Base-by-base conservation (phyloP, 257 asterid genomes). In the Anisodus tanguticus region DNA sequence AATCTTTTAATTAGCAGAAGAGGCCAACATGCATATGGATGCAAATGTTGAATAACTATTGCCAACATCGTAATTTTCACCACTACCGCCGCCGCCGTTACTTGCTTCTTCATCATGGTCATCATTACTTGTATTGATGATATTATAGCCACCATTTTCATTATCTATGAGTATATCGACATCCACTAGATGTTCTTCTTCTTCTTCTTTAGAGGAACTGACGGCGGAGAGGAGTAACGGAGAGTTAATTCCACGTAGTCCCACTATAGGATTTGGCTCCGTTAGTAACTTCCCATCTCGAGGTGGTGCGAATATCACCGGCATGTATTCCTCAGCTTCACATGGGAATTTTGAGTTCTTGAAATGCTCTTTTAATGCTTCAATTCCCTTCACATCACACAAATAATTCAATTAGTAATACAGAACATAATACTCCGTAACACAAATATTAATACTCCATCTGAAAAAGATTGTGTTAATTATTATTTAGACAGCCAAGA, bases 291-390 rank as follows among this genome's bases (percentile, higher is more conserved):
- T 85, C 12, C 99, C 99, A 11, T 97, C 99, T 6, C 99, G 94
- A 15, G 98, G 93, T 3, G 99, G 99, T 0, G 91, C 47, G 90
- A 97, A 95, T 51, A 93, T 85, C 54, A 97, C 98, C 43, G 99
- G 99, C 97, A 93, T 93, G 91, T 91, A 92, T 86, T 92, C 98
- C 80, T 95, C 97, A 2, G 94, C 91, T 1, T 93, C 94, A 8
- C 90, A 89, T 5, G 97, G 99, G 90, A 97, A 97, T 90, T 94
- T 97, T 4, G 99, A 97, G 88, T 89, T 97, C 92, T 93, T 97
- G 96, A 97, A 97, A 80, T 97, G 99, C 49, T 95, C 98, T 78
- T 93, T 91, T 86, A 97, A 67, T 9, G 98, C 95, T 71, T 97
- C 99, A 45, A 95, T 60, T 15, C 99, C 99, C 99, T 90, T 79